phyloP scores from a whole-genome alignment of 2,329 filamentous ascomycete genomes.

The Epichloe sibirici region DNA sequence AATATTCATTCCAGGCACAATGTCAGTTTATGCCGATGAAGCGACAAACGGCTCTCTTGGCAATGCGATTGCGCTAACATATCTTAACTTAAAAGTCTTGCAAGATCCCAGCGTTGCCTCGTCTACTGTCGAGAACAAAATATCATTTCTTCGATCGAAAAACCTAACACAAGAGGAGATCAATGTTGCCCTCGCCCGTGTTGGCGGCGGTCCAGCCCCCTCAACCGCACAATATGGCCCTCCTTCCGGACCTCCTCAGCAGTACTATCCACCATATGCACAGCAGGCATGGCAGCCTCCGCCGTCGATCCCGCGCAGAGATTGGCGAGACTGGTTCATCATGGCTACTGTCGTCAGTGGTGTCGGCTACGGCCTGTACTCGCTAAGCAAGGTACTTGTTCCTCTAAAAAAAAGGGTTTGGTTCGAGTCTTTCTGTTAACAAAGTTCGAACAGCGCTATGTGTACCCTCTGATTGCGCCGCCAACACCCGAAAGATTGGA shows the following conservation, averaged over 20 bases:
- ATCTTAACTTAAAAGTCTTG: slow-evolving; percentile 48
- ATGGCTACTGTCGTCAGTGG: slow-evolving; percentile 94
- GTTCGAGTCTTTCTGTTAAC: not conserved
- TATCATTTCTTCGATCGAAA: slow-evolving; percentile 90
- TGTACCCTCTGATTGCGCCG: slow-evolving; percentile 80
- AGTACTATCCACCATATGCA: slow-evolving; percentile 35
- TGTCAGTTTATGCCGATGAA: slow-evolving; percentile 22
- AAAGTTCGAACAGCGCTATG: slow-evolving; percentile 54
- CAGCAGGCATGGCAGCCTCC: slow-evolving; percentile 47
- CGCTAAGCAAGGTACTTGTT: slow-evolving; percentile 63
- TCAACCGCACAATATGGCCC: slow-evolving; percentile 30
- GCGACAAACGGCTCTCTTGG: not conserved
- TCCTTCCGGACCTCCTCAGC: slow-evolving; percentile 29
- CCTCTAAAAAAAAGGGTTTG: not conserved
- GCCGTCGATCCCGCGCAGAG: slow-evolving; percentile 57
- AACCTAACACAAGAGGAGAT: slow-evolving; percentile 96
- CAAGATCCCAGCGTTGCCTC: slow-evolving; percentile 85
- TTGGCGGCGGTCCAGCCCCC: slow-evolving; percentile 44
- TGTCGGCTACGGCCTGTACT: slow-evolving; percentile 78
- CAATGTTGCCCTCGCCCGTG: slow-evolving; percentile 67
- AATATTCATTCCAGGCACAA: slow-evolving; percentile 22
- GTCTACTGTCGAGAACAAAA: slow-evolving; percentile 82
- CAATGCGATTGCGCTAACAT: not conserved
- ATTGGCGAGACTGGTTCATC: slow-evolving; percentile 99
- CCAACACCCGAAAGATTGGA: slow-evolving; percentile 89